Conservation (phyloP, 345 rosid species). For the Syzygium aromaticum region DNA sequence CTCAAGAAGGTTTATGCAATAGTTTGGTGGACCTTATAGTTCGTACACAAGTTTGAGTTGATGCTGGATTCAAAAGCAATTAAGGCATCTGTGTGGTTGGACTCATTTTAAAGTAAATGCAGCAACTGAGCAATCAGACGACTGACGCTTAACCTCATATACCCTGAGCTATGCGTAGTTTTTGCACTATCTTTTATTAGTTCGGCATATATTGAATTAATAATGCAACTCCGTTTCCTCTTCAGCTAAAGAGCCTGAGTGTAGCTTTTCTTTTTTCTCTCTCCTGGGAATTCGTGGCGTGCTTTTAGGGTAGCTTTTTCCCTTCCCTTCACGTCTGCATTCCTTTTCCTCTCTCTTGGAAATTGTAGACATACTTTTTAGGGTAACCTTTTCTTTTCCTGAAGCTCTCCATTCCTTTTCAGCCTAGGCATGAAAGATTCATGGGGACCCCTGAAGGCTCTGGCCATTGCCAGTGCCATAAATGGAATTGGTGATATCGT, state of each 20-base stretch:
- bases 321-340: not conserved
- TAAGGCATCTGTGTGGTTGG: not conserved
- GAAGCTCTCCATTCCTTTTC: not conserved
- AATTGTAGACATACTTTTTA: not conserved
- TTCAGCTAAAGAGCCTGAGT: not conserved
- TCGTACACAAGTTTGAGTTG: not conserved
- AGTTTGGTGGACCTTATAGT: not conserved
- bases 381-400: not conserved
- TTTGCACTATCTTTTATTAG: not conserved
- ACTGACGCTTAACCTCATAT: not conserved
- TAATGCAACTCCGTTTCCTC: not conserved
- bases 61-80: not conserved
- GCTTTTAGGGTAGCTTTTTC: not conserved
- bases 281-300: not conserved
- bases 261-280: not conserved
- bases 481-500: constrained; percentile 71
- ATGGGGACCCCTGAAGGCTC: constrained; percentile 93
- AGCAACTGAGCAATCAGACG: not conserved
- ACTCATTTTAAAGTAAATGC: not conserved
- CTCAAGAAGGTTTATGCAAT: not conserved
- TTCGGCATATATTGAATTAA: not conserved
- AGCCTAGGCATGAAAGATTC: constrained; percentile 99
- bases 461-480: constrained; percentile 62
- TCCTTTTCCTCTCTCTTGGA: not conserved
- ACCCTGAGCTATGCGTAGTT: not conserved